Evolutionary conservation across 768 basidiomycete species (phyloP).

Genomic region (Leccinum rimulosum): DNA sequence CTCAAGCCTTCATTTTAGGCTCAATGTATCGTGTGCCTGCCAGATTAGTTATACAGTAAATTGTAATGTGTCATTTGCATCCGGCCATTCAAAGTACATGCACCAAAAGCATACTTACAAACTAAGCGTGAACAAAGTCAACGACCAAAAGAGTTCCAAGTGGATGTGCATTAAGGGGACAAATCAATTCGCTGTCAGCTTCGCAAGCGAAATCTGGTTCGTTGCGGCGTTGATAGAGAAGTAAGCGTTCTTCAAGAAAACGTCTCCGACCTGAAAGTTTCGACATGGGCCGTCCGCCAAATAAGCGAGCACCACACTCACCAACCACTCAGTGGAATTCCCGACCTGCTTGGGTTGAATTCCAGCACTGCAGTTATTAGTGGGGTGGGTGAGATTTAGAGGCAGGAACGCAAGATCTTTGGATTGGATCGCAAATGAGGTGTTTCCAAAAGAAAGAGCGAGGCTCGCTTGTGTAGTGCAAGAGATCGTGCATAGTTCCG

Average conservation of each 20-base stretch:
- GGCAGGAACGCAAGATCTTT: slow-evolving; percentile 63
- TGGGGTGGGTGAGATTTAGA: slow-evolving; percentile 45
- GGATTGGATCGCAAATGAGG: slow-evolving; percentile 60
- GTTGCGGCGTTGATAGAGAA: slow-evolving; percentile 60
- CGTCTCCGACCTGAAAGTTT: slow-evolving; percentile 52
- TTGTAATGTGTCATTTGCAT: slow-evolving; percentile 2
- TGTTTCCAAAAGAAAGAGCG: slow-evolving; percentile 57
- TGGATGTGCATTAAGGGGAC: background rate
- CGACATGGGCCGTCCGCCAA: background rate
- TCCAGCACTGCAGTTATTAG: slow-evolving; percentile 68
- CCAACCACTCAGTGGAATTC: slow-evolving; percentile 63
- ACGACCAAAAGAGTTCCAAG: slow-evolving; percentile 2
- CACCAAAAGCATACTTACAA: background rate
- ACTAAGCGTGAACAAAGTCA: slow-evolving; percentile 5
- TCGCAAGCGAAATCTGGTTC: slow-evolving; percentile 60
- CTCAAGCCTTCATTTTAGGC: background rate
- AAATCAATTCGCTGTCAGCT: slow-evolving; percentile 37
- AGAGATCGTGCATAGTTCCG: slow-evolving; percentile 58
- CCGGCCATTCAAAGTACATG: background rate
- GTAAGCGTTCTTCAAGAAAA: slow-evolving; percentile 77
- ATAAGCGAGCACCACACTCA: slow-evolving; percentile 38
- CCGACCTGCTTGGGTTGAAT: slow-evolving; percentile 64
- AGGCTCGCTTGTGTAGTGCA: slow-evolving; percentile 56
- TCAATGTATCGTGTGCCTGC: background rate
- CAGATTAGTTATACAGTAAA: background rate